Percentiles rank a stretch among this genome's conserved stretches.
phyloP scores from a whole-genome alignment of 768 basidiomycete genomes.

The Gloeostereum incarnatum region DNA sequence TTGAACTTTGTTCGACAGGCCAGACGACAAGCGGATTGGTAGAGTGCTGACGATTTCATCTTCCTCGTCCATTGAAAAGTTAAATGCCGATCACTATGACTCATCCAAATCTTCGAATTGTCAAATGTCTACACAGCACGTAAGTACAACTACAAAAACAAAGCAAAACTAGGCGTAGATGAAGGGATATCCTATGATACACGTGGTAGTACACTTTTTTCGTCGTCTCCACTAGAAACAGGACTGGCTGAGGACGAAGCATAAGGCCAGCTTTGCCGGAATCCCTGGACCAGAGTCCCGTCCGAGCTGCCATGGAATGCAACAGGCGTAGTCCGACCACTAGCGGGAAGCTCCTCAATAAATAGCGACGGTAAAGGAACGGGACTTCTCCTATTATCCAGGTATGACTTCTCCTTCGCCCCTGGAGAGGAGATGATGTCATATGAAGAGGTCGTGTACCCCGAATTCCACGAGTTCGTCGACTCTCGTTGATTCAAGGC shows the following conservation, averaged over 20 bases:
- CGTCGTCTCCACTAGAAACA: neutral
- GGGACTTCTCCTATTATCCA: conserved; percentile 1
- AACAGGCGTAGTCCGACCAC: conserved; percentile 19
- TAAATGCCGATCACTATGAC: neutral
- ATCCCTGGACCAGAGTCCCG: conserved; percentile 12
- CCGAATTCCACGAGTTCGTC: conserved; percentile 9
- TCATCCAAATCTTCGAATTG: neutral
- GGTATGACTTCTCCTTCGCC: conserved; percentile 3
- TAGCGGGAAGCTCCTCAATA: conserved; percentile 16
- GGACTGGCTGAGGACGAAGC: neutral
- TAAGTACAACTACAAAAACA: neutral
- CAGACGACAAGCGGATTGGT: conserved; percentile 65
- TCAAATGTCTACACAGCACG: neutral
- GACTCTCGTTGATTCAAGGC: conserved; percentile 6
- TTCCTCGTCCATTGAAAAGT: conserved; percentile 18
- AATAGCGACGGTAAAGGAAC: conserved; percentile 7
- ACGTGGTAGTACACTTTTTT: neutral
- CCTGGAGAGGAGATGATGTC: neutral
- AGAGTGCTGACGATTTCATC: conserved; percentile 61
- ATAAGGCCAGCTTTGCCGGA: neutral
- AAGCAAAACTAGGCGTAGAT: no score
- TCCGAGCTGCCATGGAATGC: conserved; percentile 16
- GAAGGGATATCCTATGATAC: conserved; percentile 1
- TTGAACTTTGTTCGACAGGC: conserved; percentile 54
- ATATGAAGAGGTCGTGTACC: neutral